These are phyloP conservation scores for Carex myosuroides DNA, from an alignment of 176 grass and related monocot species.

Conservation along the genomic window DNA sequence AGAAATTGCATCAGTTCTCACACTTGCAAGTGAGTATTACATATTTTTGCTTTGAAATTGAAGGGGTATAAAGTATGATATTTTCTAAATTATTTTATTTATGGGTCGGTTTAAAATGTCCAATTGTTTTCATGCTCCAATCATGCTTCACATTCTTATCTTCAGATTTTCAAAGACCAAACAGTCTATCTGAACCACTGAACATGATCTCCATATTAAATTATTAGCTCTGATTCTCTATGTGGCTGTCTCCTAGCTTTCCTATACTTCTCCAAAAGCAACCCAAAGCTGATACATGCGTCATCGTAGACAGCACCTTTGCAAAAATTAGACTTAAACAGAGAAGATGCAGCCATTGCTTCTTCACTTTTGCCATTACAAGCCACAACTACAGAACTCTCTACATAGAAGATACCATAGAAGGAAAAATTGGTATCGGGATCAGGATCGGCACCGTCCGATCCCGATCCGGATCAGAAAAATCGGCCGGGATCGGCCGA, in stretches of 20 bases:
- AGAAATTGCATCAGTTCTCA: neutral
- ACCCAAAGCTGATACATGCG: constrained; percentile 24
- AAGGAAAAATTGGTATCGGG: no score
- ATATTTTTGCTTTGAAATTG: neutral
- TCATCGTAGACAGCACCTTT: constrained; percentile 35
- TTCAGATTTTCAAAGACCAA: no score
- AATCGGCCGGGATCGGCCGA: no score
- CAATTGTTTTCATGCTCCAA: no score
- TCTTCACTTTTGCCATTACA: constrained; percentile 10
- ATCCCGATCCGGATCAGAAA: no score
- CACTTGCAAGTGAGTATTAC: constrained; percentile 16
- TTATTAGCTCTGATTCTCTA: no score
- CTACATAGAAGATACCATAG: constrained; percentile 31
- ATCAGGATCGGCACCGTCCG: no score
- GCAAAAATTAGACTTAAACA: constrained; percentile 46
- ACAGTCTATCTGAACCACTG: no score
- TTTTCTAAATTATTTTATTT: neutral
- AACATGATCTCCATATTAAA: no score
- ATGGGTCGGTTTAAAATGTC: no score
- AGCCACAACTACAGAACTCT: constrained; percentile 24
- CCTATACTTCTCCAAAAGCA: constrained; percentile 50
- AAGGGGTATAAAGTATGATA: neutral
- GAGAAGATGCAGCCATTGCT: constrained; percentile 7
- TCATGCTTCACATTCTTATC: no score
- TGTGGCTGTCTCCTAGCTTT: constrained; percentile 27